Base-by-base conservation (phyloP, 2,329 filamentous ascomycete genomes). In the Mycosphaerella arachidis region DNA sequence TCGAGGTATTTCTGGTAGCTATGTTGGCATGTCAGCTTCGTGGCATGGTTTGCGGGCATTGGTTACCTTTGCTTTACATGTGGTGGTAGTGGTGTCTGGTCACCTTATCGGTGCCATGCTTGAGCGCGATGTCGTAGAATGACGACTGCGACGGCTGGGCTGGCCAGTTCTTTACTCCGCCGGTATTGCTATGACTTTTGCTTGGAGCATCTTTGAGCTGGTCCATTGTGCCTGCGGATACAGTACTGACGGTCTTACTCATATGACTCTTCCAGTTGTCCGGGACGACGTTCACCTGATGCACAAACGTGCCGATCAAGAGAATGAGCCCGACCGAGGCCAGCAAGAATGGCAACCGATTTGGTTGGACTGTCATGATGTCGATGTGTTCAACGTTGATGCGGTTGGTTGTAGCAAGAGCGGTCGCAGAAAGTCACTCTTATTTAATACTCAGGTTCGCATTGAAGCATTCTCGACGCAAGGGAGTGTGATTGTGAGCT, bases 21-120 rank as follows among this genome's bases (percentile, higher is more conserved):
- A 7, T 37, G 4, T 50, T 20, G 40, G n/a, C 16, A 33, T 12
- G 13, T 48, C 50, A 51, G 29, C 35, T 18, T 43, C 4, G 4
- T 8, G 10, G 20, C n/a, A n/a, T 43, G 4, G 33, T 30, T n/a
- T 20, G 30, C 10, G 10, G 10, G 35, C 16, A 4, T 37, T 1
- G 4, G 35, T 3, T 27, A 2, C 35, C 16, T 35, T 29, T 48
- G n/a, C 31, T 53, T 52, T 10, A 59, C 72, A 78, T 74, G 60
- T 73, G 66, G 27, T 77, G 72, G 57, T 78, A 78, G 29, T 71
- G 69, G 63, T 77, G 75, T 1, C 57, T 59, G 8, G 71, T 74
- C n/a, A 77, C 75, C 59, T 77, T 77, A 65, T 77, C 74, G 5
- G 75, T 75, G 33, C 73, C 75, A 59, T 76, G 68, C 20, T 73